phyloP scores from a whole-genome alignment of 306 rosid species.

The Sindora glabra region DNA sequence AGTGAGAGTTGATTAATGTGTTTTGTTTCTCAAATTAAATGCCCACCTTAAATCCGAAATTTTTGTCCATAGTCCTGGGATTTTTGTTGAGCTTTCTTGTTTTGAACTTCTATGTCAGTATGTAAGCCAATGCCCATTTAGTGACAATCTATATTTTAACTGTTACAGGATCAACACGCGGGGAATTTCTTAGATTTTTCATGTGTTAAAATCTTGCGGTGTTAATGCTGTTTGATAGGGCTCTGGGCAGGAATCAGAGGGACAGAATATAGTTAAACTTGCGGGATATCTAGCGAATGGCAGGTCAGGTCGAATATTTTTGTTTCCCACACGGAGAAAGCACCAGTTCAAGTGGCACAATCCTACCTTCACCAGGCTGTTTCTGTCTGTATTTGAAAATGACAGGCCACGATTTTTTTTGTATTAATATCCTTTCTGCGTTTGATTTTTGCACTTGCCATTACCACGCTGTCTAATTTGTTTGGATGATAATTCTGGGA shows the following conservation, averaged over 20 bases:
- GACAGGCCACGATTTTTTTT: no score
- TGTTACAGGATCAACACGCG: conserved; percentile 15
- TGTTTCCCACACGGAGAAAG: conserved; percentile 1
- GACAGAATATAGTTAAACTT: not conserved
- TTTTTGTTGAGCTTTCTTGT: conserved; percentile 7
- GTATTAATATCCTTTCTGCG: no score
- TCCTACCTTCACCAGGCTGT: no score
- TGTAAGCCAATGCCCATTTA: not conserved
- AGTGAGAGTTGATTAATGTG: not conserved
- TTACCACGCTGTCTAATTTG: no score
- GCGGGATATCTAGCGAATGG: not conserved
- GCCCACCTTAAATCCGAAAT: not conserved
- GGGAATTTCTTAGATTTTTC: not conserved
- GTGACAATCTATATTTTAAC: not conserved
- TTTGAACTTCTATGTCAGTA: conserved; percentile 1
- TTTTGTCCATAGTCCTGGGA: not conserved
- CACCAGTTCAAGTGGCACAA: no score
- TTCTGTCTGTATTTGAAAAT: no score
- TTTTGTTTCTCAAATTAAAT: not conserved
- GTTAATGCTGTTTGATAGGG: conserved; percentile 5
- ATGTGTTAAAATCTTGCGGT: not conserved
- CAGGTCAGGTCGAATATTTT: not conserved
- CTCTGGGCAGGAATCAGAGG: not conserved
- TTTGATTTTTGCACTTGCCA: no score
- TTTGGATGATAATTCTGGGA: no score